A percentile compares a stretch with the other conserved stretches of the same genome.
Conservation (phyloP, 805 yeast genomes). For the Pichia occidentalis region DNA sequence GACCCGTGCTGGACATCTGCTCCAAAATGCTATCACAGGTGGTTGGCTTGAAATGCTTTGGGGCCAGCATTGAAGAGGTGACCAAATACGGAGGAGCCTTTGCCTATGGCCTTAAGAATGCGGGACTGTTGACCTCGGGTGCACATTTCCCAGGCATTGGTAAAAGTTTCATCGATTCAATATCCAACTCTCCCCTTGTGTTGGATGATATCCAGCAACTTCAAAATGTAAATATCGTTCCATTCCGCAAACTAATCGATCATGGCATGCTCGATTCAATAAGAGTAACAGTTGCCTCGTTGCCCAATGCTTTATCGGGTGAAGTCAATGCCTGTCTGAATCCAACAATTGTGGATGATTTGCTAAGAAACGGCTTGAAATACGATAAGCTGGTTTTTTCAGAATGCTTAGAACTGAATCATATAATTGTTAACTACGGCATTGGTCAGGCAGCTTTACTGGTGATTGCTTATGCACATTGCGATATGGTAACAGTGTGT, state of each 20-base stretch:
- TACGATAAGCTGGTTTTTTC: conserved; percentile 52
- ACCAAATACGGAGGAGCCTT: conserved; percentile 45
- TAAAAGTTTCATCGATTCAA: conserved; percentile 48
- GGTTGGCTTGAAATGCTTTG: conserved; percentile 54
- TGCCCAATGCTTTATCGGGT: conserved; percentile 51
- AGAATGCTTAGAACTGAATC: conserved; percentile 59
- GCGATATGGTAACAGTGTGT: conserved; percentile 58
- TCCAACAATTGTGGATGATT: conserved; percentile 43
- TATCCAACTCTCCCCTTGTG: conserved; percentile 51
- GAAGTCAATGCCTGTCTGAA: conserved; percentile 58
- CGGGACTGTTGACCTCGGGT: conserved; percentile 49
- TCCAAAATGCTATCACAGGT: conserved; percentile 48
- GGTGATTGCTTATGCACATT: conserved; percentile 50
- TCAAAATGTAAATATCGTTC: conserved; percentile 41
- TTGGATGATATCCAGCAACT: conserved; percentile 48
- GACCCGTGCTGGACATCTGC: conserved; percentile 57
- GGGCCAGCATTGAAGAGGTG: conserved; percentile 52
- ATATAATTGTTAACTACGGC: conserved; percentile 52
- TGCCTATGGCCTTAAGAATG: conserved; percentile 45
- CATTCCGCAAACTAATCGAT: conserved; percentile 44
- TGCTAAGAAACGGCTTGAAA: conserved; percentile 43
- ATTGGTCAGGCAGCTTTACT: conserved; percentile 56
- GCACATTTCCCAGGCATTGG: conserved; percentile 66
- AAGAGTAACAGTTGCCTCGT: conserved; percentile 58
- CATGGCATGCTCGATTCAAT: conserved; percentile 45